Evolutionary conservation across 2,329 filamentous ascomycete genomes (phyloP), one percentile per base, ranked within the genome.

Genomic region (Elsinoe necatrix): DNA sequence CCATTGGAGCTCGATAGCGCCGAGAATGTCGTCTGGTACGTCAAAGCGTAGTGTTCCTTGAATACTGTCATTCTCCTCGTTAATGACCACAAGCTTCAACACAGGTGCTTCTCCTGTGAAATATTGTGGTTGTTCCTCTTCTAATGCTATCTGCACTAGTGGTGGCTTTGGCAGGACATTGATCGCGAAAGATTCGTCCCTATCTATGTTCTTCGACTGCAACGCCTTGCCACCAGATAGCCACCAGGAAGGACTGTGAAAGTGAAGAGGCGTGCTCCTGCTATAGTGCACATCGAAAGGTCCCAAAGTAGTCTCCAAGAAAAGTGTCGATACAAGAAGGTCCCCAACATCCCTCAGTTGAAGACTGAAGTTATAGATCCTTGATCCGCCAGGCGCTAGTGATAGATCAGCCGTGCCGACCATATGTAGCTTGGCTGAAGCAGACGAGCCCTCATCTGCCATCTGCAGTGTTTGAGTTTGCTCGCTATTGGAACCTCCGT

Each of bases 91-190:
- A 37, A 97, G 75, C 0, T 78, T 73, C 20, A 97, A 69, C 5
- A 75, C 74, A 25, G 96, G 80, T 0, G 75, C 69, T 72, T 98
- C 93, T 64, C 95, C 86, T 1, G 87, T 87, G 67, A 95, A 97
- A 69, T 92, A 95, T 56, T 90, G 84, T 11, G 82, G 78, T 57
- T 79, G 75, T 6, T 85, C 71, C 39, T 82, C 78, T 1, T 80
- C 75, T 8, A 89, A 73, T 23, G 75, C 79, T 45, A 98, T 81
- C 63, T 89, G 84, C 74, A 98, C 83, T 71, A 96, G 97, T 0
- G 93, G 93, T 25, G 92, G 93, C 62, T 95, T 87, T 1, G 93
- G 92, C 55, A 90, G 77, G 21, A 98, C 83, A 57, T 82, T 84
- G 57, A 95, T 80, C 1, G 74, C 73, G 31, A 80, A 74, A 1